Percentiles rank a stretch among this genome's conserved stretches.
These are phyloP conservation scores for Clarireedia monteithiana DNA, from an alignment of 2,329 filamentous ascomycete genomes.

Conservation along the genomic window DNA sequence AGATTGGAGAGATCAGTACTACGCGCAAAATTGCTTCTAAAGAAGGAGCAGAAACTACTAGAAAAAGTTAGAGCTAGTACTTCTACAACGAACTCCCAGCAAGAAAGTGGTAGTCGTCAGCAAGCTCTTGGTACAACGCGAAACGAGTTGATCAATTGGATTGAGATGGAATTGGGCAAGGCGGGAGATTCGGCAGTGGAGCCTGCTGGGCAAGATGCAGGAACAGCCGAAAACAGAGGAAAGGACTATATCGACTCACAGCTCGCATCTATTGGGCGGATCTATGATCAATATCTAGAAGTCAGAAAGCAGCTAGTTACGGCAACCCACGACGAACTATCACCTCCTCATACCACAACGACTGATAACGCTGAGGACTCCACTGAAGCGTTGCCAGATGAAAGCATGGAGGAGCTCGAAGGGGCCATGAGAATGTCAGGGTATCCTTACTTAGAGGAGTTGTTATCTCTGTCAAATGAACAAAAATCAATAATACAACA, in stretches of 20 bases:
- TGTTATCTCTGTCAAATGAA: conserved; percentile 45
- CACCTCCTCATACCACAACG: conserved; percentile 2
- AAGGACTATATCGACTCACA: conserved; percentile 18
- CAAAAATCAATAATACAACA: conserved; percentile 51
- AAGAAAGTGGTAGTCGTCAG: conserved; percentile 22
- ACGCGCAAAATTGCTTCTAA: conserved; percentile 48
- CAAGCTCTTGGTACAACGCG: conserved; percentile 49
- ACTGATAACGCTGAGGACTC: background rate
- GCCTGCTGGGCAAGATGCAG: conserved; percentile 17
- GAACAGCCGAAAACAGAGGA: conserved; percentile 13
- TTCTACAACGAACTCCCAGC: background rate
- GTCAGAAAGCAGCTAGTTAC: conserved; percentile 41
- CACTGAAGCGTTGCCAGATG: background rate
- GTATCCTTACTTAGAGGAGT: conserved; percentile 46
- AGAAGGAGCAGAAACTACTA: conserved; percentile 48
- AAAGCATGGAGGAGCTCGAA: conserved; percentile 1
- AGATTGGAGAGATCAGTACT: conserved; percentile 51
- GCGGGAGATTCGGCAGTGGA: conserved; percentile 33
- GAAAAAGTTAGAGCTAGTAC: conserved; percentile 32
- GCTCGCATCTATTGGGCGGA: conserved; percentile 37
- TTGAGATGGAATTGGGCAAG: conserved; percentile 52
- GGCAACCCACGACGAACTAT: conserved; percentile 11
- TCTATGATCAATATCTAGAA: conserved; percentile 46
- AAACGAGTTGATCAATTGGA: conserved; percentile 56
- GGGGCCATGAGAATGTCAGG: conserved; percentile 28